phyloP scores from a whole-genome alignment of 1,139 yeast species.

The Lizanozyma gosingica region DNA sequence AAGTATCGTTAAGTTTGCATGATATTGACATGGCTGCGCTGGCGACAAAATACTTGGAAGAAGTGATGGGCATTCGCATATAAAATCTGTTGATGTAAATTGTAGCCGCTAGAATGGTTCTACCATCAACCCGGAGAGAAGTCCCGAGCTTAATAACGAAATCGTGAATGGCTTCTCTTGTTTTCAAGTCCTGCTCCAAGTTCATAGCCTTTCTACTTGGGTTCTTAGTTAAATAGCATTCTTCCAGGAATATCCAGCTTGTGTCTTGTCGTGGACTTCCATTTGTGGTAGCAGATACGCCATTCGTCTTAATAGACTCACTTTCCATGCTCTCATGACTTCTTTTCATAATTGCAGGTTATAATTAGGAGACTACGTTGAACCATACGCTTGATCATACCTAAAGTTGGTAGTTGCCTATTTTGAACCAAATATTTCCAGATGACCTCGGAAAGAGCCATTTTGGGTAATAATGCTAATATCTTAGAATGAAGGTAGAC shows the following conservation, averaged over 20 bases:
- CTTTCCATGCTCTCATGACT: neutral
- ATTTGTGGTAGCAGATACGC: neutral
- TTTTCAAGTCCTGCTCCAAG: slow-evolving; percentile 24
- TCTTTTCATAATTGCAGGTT: neutral
- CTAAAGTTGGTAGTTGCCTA: too few relatives aligned
- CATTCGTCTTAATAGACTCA: neutral
- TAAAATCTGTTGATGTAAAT: slow-evolving; percentile 33
- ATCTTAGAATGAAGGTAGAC: too few relatives aligned
- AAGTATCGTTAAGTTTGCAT: slow-evolving; percentile 35
- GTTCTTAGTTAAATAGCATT: neutral
- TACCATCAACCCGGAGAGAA: slow-evolving; percentile 31
- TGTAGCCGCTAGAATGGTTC: slow-evolving; percentile 36
- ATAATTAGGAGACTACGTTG: too few relatives aligned
- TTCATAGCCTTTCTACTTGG: neutral
- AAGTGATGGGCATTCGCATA: slow-evolving; percentile 35
- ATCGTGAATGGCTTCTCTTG: slow-evolving; percentile 32
- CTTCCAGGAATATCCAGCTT: neutral
- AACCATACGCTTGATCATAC: too few relatives aligned
- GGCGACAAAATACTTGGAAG: slow-evolving; percentile 39
- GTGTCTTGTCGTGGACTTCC: neutral
- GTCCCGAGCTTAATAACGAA: slow-evolving; percentile 32
- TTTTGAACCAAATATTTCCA: too few relatives aligned
- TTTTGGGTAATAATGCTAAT: too few relatives aligned
- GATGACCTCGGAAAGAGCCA: too few relatives aligned
- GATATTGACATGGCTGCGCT: slow-evolving; percentile 38